Evolutionary conservation across 768 basidiomycete species (phyloP), one percentile per base, ranked within the genome.

Genomic region (Trichaptum fuscoviolaceum): DNA sequence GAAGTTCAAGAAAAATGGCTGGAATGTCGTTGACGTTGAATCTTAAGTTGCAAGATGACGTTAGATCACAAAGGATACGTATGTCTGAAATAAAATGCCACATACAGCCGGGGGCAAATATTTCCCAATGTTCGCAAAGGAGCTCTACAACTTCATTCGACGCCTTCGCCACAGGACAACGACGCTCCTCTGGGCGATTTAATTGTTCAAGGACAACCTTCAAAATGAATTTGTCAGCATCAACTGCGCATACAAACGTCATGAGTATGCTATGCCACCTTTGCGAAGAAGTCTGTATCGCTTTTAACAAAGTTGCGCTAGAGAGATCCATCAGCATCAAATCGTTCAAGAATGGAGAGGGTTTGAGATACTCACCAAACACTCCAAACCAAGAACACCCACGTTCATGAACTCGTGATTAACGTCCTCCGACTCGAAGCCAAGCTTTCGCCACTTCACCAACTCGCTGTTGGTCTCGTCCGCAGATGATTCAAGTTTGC

Each of bases 1-100:
- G 72, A 95, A 92, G 70, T 92, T 91, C 69, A 96, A 82, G 77
- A 96, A 91, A 78, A 94, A 93, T 0, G 93, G 93, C 68, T 92
- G 88, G 75, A 92, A 94, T 1, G 87, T 84, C 2, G 90, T 90
- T 3, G 91, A 87, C 1, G 91, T 90, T 2, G 92, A 88, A 74
- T 93, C 92, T 90, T 66, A 35, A 62, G 15, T 66, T 57, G 63
- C 52, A 9, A 52, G 35, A 35, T 52, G 5, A 35, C 62, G 57
- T 23, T 12, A 20, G 42, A 23, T 61, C 52, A 64, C 36, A 57
- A 35, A 62, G 61, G 9, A 18, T 57, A 35, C 42, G 67, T 57
- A 62, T 58, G 52, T 58, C 58, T 61, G 26, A 57, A 25, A 63
- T 18, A 12, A 24, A 12, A 18, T 12, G 25, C 18, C 30, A 84